Evolutionary conservation across 2,329 filamentous ascomycete genomes (phyloP).

Genomic region (Sporothrix luriei): DNA sequence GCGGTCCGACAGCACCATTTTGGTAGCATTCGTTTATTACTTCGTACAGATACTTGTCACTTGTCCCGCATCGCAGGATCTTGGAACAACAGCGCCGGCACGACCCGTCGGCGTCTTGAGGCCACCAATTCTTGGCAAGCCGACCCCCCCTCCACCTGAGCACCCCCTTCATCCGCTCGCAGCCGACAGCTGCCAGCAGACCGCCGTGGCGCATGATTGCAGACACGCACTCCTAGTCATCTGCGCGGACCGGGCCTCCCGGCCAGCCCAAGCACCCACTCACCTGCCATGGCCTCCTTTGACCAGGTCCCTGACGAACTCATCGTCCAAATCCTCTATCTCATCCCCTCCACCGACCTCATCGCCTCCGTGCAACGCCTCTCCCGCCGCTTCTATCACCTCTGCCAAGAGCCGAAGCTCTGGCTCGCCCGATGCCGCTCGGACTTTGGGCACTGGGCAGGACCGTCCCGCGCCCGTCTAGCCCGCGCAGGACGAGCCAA

Average conservation of each 20-base stretch:
- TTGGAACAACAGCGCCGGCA: not conserved
- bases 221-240: not conserved
- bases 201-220: conserved; percentile 9
- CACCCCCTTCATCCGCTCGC: not conserved
- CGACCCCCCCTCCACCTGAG: not conserved
- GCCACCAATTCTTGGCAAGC: not conserved
- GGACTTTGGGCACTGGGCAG: conserved; percentile 75
- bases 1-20: not conserved
- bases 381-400: conserved; percentile 64
- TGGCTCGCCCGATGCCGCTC: conserved; percentile 76
- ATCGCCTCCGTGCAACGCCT: conserved; percentile 54
- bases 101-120: not conserved
- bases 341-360: conserved; percentile 59
- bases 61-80: not conserved
- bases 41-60: no score
- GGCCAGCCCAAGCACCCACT: not conserved
- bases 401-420: conserved; percentile 72
- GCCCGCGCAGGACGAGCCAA: conserved; percentile 55
- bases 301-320: conserved; percentile 76
- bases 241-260: conserved; percentile 4
- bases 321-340: conserved; percentile 73
- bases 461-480: conserved; percentile 62
- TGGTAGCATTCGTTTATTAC: not conserved
- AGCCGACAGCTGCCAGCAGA: not conserved
- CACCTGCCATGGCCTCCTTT: conserved; percentile 44